Evolutionary conservation across 2,329 filamentous ascomycete genomes (phyloP), one percentile per base, ranked within the genome.

Genomic region (Aspergillus sp.): DNA sequence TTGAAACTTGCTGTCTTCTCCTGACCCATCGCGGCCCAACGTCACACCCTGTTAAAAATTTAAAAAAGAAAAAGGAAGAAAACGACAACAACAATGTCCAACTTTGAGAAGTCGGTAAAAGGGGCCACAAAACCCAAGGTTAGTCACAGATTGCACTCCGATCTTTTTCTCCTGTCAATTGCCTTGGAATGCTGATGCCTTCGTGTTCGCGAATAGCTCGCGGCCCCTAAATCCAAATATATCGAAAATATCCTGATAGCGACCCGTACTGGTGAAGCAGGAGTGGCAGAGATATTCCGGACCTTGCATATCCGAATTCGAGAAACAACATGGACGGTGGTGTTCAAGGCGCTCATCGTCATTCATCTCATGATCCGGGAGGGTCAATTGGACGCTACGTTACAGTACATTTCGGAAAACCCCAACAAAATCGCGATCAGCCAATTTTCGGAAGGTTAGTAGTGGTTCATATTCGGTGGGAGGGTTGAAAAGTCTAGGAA

Each of bases 291-390:
- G 72, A 87, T 98, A 62, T 97, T 98, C 68, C 84, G 93, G 51
- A 88, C 89, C 38, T 75, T 98, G 46, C 89, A 94, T 64, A 82
- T 88, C 65, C 82, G 93, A 44, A 72, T 98, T 56, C 85, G 89
- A 65, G 93, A 98, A 67, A 91, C 91, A 57, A 95, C 93, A 76
- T 98, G 93, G 93, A 98, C 93, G n/a, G 89, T 97, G 48, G 91
- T 95, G 54, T 95, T 96, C 82, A 98, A 98, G 75, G 85, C 88
- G 59, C 76, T 98, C 56, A 95, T 97, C 59, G 93, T 94, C 42
- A 82, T 94, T 41, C 93, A 98, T 67, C 74, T 97, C 51, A 97
- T 98, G 93, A 93, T 98, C 64, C 82, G 93, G 57, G 93, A 98
- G 72, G 93, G 93, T 45, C 85, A 90, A 53, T 82, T 85, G 32